Evolutionary conservation across 2,329 filamentous ascomycete genomes (phyloP).

Genomic region (Teratosphaeria epicoccoides): DNA sequence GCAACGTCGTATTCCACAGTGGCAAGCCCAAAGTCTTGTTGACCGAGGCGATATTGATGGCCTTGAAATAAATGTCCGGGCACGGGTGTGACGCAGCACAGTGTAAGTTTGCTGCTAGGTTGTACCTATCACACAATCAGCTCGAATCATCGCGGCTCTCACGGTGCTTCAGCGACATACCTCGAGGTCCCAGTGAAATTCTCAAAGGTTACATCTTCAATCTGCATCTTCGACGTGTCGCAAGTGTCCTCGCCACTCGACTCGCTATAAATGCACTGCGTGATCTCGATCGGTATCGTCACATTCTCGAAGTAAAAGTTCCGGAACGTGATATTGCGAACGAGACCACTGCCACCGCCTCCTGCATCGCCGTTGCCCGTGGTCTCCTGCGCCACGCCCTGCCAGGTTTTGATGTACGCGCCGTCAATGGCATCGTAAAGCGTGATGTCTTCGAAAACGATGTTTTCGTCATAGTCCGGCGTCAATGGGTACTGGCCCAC

Average conservation of each 20-base stretch:
- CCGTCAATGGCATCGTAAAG: conserved; percentile 9
- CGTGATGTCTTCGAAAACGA: conserved; percentile 26
- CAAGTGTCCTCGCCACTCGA: conserved; percentile 9
- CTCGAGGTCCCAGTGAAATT: conserved; percentile 20
- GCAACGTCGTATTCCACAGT: conserved; percentile 5
- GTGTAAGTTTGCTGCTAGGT: conserved; percentile 3
- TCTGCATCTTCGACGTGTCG: conserved; percentile 28
- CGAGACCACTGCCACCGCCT: conserved; percentile 43
- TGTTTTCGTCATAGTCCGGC: conserved; percentile 46
- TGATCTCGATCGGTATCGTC: conserved; percentile 9
- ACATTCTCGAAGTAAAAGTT: conserved; percentile 3
- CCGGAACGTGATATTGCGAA: conserved; percentile 9
- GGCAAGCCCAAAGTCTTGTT: conserved; percentile 4
- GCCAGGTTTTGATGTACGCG: conserved; percentile 46
- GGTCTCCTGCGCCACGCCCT: conserved; percentile 33
- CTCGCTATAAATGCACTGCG: conserved; percentile 10
- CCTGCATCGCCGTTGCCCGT: conserved; percentile 44
- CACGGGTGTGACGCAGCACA: conserved; percentile 3
- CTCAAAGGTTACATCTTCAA: conserved; percentile 23
- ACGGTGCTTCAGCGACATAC: not conserved
- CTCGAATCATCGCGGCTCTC: not conserved
- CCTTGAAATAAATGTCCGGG: conserved; percentile 1
- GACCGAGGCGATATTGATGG: conserved; percentile 2
- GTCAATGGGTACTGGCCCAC: conserved; percentile 34
- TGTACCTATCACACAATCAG: not conserved